These are phyloP conservation scores for Onygenales sp. DNA, from an alignment of 2,329 filamentous ascomycete genomes.

Conservation along the genomic window DNA sequence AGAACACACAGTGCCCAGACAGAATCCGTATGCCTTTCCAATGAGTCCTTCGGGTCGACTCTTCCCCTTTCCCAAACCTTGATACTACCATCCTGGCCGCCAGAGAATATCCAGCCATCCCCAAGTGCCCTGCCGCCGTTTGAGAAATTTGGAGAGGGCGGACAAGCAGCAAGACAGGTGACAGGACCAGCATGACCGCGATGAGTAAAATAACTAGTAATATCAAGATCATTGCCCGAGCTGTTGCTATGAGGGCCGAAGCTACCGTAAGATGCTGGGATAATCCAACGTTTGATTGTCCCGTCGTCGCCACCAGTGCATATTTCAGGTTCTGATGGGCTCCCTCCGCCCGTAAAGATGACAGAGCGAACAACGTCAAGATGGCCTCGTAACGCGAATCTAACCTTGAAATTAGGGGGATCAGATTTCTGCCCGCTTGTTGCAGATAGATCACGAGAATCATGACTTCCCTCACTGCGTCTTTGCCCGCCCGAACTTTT, in stretches of 20 bases:
- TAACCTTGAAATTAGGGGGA: conserved; percentile 74
- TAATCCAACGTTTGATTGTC: conserved; percentile 92
- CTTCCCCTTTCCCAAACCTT: conserved; percentile 91
- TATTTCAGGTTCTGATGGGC: conserved; percentile 89
- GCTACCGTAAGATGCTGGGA: conserved; percentile 67
- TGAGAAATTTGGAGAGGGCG: conserved; percentile 76
- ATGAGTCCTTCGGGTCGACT: conserved; percentile 87
- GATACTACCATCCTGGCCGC: conserved; percentile 85
- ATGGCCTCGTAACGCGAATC: conserved; percentile 85
- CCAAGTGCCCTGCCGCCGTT: conserved; percentile 80
- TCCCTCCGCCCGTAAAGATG: conserved; percentile 94
- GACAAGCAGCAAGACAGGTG: conserved; percentile 77
- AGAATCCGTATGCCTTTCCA: conserved; percentile 90
- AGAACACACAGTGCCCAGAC: conserved; percentile 94
- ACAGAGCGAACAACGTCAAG: conserved; percentile 88
- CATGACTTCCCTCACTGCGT: conserved; percentile 53
- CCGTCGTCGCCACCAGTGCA: conserved; percentile 94
- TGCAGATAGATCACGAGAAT: conserved; percentile 43
- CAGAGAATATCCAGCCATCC: conserved; percentile 97
- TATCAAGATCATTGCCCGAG: conserved; percentile 71
- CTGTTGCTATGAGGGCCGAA: conserved; percentile 44
- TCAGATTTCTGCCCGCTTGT: conserved; percentile 48
- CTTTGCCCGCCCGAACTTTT: conserved; percentile 70
- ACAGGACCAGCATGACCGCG: conserved; percentile 88
- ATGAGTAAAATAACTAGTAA: conserved; percentile 89